phyloP scores from a whole-genome alignment of 2,329 filamentous ascomycete genomes.

The Fusarium zealandicum region DNA sequence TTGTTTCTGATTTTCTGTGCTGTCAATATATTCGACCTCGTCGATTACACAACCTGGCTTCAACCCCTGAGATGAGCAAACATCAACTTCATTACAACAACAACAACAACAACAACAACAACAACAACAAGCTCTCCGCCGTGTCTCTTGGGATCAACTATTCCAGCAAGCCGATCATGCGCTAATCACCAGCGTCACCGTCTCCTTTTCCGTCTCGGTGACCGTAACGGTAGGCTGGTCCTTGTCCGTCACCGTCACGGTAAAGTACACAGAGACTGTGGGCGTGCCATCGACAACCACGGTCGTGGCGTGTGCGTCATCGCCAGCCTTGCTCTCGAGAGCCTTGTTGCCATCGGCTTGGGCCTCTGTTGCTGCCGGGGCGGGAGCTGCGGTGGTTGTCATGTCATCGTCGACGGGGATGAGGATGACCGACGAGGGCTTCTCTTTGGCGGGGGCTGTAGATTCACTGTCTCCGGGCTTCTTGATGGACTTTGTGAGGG shows the following conservation, averaged over 20 bases:
- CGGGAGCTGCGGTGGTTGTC: slow-evolving; percentile 14
- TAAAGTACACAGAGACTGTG: slow-evolving; percentile 48
- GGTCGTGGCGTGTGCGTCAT: slow-evolving; percentile 28
- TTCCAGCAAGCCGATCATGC: slow-evolving; percentile 21
- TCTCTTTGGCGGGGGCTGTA: slow-evolving; percentile 10
- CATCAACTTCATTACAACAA: background rate
- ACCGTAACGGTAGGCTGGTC: slow-evolving; percentile 44
- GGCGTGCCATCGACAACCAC: slow-evolving; percentile 44
- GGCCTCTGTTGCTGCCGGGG: slow-evolving; percentile 27
- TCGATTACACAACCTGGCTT: background rate
- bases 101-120: no score
- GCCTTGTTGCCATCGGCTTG: slow-evolving; percentile 13
- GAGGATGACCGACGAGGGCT: slow-evolving; percentile 40
- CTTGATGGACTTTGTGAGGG: slow-evolving; percentile 42
- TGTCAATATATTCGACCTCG: background rate
- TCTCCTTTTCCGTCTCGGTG: slow-evolving; percentile 45
- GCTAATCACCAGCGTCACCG: slow-evolving; percentile 44
- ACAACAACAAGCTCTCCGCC: background rate
- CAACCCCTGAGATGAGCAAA: background rate
- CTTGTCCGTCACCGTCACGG: slow-evolving; percentile 48
- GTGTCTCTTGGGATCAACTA: background rate
- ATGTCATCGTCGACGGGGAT: slow-evolving; percentile 40
- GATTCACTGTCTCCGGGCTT: slow-evolving; percentile 29
- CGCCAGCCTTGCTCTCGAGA: slow-evolving; percentile 18
- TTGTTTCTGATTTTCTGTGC: background rate